Percentiles rank a stretch among this genome's conserved stretches.
Conservation (phyloP, 257 asterid genomes). For the Rehmannia glutinosa region DNA sequence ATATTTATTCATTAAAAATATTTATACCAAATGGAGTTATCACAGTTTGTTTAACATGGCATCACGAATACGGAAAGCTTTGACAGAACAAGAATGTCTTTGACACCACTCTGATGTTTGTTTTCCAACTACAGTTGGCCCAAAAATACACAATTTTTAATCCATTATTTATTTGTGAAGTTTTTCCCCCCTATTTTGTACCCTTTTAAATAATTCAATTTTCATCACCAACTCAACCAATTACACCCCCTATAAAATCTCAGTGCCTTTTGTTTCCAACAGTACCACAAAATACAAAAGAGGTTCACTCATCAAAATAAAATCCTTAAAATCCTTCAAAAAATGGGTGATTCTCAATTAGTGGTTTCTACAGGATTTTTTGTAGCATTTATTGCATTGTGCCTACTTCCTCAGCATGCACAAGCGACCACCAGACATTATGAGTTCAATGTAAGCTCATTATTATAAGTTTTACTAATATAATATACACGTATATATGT, state of each 20-base stretch:
- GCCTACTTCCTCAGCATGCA: constrained; percentile 22
- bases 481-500: too few relatives aligned
- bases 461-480: not conserved
- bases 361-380: constrained; percentile 14
- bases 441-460: constrained; percentile 32
- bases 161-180: not conserved
- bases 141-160: not conserved
- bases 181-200: not conserved
- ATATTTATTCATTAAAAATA: too few relatives aligned
- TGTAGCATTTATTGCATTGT: constrained; percentile 9
- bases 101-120: constrained; percentile 54
- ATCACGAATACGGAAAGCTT: not conserved
- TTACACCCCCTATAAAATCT: constrained; percentile 22
- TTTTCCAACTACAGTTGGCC: constrained; percentile 19
- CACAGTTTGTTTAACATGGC: too few relatives aligned
- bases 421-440: constrained; percentile 37
- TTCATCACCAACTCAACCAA: constrained; percentile 32
- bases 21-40: too few relatives aligned
- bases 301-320: not conserved
- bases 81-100: constrained; percentile 36
- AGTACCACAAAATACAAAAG: constrained; percentile 7
- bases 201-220: not conserved
- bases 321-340: not conserved
- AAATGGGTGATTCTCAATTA: constrained; percentile 28
- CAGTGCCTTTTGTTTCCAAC: constrained; percentile 12